phyloP scores from a whole-genome alignment of 169 alveolate genomes.

The Plasmodium coatneyi region DNA sequence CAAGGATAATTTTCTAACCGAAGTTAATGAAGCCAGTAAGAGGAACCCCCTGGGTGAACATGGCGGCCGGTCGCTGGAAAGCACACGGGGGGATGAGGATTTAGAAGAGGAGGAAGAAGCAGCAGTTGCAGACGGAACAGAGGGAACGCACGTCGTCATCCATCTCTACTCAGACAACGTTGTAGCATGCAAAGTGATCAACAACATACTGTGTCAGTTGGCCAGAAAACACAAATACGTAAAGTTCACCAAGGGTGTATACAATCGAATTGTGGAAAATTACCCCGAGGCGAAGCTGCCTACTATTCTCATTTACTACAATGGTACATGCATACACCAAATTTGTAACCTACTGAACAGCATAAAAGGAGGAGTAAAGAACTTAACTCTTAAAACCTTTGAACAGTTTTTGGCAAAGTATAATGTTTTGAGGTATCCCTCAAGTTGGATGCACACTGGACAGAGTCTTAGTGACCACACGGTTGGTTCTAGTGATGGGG shows the following conservation, averaged over 20 bases:
- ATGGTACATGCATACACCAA: conserved; percentile 82
- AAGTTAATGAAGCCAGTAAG: conserved; percentile 78
- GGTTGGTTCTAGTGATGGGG: neutral
- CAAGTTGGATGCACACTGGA: neutral
- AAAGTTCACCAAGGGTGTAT: conserved; percentile 84
- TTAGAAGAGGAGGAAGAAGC: neutral
- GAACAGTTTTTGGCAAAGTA: conserved; percentile 33
- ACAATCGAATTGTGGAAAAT: conserved; percentile 78
- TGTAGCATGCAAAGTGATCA: conserved; percentile 76
- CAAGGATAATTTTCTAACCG: conserved; percentile 72
- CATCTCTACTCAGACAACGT: conserved; percentile 80
- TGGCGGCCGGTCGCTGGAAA: neutral
- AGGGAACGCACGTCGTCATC: conserved; percentile 81
- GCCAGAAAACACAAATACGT: conserved; percentile 78
- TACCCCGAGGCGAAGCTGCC: conserved; percentile 85
- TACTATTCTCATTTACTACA: conserved; percentile 80
- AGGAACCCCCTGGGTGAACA: conserved; percentile 30
- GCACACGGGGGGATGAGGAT: conserved; percentile 36
- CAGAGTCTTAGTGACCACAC: neutral
- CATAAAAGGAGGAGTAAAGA: conserved; percentile 55
- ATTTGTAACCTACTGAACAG: conserved; percentile 64
- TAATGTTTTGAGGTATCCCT: neutral
- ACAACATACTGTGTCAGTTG: conserved; percentile 60
- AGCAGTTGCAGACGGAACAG: neutral
- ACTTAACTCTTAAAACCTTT: conserved; percentile 13